These are phyloP conservation scores for Phaeodactylum tricornutum DNA, from an alignment of 108 stramenopile genomes.

Conservation along the genomic window DNA sequence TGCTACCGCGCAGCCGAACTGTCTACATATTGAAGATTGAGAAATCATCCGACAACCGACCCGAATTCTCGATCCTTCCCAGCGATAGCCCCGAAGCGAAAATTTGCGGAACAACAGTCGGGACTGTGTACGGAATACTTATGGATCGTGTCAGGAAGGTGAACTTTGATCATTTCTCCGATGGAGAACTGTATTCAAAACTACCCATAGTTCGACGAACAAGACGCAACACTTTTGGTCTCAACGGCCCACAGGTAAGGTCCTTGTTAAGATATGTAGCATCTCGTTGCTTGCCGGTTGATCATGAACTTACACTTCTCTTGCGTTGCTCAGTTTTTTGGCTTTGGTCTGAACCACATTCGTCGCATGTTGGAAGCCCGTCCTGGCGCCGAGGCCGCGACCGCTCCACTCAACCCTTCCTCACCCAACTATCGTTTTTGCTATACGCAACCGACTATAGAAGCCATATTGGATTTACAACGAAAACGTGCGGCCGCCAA, in stretches of 20 bases:
- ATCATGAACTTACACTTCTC: not conserved
- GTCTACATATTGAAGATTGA: conserved; percentile 48
- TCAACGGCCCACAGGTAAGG: conserved; percentile 51
- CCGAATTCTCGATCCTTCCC: conserved; percentile 37
- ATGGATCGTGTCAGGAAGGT: conserved; percentile 23
- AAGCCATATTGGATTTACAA: conserved; percentile 39
- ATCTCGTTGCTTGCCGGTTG: not conserved
- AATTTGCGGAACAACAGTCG: conserved; percentile 17
- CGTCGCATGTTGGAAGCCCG: conserved; percentile 33
- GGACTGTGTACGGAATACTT: conserved; percentile 25
- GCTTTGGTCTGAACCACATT: conserved; percentile 46
- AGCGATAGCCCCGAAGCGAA: conserved; percentile 29
- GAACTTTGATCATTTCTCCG: conserved; percentile 36
- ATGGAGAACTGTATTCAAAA: conserved; percentile 38
- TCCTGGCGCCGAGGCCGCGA: conserved; percentile 37
- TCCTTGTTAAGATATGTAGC: not conserved
- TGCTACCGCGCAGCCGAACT: conserved; percentile 28
- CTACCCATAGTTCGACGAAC: conserved; percentile 31
- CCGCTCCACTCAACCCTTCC: conserved; percentile 25
- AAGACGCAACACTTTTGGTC: conserved; percentile 28
- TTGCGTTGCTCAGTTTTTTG: conserved; percentile 39
- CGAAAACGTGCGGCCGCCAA: conserved; percentile 47
- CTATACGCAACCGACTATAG: conserved; percentile 30
- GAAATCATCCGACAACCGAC: not conserved
- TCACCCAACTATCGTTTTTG: conserved; percentile 45